phyloP scores from a whole-genome alignment of 2,329 filamentous ascomycete species.

The Botrytis byssoidea region DNA sequence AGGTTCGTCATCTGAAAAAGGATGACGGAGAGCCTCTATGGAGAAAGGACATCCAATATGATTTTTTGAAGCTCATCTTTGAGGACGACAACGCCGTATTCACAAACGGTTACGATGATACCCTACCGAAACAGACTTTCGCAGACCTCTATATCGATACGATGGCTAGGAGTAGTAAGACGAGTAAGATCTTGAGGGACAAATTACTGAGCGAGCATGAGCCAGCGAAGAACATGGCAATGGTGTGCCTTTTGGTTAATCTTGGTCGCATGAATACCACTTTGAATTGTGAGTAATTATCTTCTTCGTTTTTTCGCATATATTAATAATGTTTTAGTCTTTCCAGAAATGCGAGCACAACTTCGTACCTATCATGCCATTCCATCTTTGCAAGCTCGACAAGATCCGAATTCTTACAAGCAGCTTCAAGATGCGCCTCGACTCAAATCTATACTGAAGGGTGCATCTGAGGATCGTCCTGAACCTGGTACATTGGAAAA shows the following conservation, averaged over 20 bases:
- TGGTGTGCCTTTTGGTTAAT: slow-evolving; percentile 97
- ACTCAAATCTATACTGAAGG: slow-evolving; percentile 95
- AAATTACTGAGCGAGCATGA: slow-evolving; percentile 90
- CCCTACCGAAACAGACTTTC: slow-evolving; percentile 69
- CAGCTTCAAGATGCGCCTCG: slow-evolving; percentile 95
- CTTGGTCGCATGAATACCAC: slow-evolving; percentile 99
- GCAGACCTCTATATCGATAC: slow-evolving; percentile 97
- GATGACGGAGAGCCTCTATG: slow-evolving; percentile 85
- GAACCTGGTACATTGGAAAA: slow-evolving; percentile 84
- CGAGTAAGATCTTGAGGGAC: slow-evolving; percentile 96
- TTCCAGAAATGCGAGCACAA: slow-evolving; percentile 98
- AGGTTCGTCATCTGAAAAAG: slow-evolving; percentile 83
- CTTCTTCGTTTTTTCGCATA: slow-evolving; percentile 18
- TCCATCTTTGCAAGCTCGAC: slow-evolving; percentile 88
- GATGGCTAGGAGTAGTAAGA: slow-evolving; percentile 98
- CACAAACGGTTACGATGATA: slow-evolving; percentile 73
- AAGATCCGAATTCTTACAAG: slow-evolving; percentile 95
- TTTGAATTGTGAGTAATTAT: slow-evolving; percentile 72
- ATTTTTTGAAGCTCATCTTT: slow-evolving; percentile 79
- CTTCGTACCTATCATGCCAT: slow-evolving; percentile 97
- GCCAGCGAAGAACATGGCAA: slow-evolving; percentile 96
- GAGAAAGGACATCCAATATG: slow-evolving; percentile 85
- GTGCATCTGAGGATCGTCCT: slow-evolving; percentile 84
- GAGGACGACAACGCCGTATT: slow-evolving; percentile 75
- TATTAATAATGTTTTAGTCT: slow-evolving; percentile 61